Conservation (phyloP, 805 yeast species). For the Wickerhamia fluorescens region DNA sequence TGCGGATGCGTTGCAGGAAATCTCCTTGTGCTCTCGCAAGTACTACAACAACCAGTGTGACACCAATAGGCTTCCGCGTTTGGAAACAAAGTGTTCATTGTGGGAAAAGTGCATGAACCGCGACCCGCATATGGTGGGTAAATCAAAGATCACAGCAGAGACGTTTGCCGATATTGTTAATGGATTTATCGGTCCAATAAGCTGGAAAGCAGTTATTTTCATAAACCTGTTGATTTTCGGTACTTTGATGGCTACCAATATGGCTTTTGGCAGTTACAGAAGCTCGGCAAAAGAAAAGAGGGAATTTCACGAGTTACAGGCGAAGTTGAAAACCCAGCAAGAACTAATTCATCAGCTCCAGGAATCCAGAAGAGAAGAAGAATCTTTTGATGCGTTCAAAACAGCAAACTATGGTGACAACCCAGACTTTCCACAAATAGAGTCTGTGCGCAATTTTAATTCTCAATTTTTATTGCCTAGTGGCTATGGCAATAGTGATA, state of each 20-base stretch:
- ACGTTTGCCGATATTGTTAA: constrained; percentile 78
- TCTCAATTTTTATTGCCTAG: too few relatives aligned
- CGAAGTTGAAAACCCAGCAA: too few relatives aligned
- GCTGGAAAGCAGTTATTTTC: constrained; percentile 58
- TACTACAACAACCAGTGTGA: constrained; percentile 71
- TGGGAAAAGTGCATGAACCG: constrained; percentile 82
- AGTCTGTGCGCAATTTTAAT: too few relatives aligned
- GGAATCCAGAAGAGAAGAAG: constrained; percentile 1
- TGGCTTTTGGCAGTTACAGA: constrained; percentile 37
- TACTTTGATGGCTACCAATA: constrained; percentile 43
- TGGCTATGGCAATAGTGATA: too few relatives aligned
- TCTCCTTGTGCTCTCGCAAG: constrained; percentile 61
- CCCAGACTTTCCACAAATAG: too few relatives aligned
- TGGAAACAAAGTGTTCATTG: constrained; percentile 47
- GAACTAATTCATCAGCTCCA: constrained; percentile 1
- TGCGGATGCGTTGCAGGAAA: constrained; percentile 53
- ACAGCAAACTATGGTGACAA: too few relatives aligned
- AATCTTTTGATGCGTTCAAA: too few relatives aligned
- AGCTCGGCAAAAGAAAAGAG: constrained; percentile 9
- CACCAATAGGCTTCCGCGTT: too few relatives aligned
- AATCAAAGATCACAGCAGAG: constrained; percentile 70
- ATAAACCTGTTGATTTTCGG: constrained; percentile 43
- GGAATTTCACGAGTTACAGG: too few relatives aligned
- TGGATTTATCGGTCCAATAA: constrained; percentile 64
- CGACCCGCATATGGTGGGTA: constrained; percentile 63